A percentile compares a stretch with the other conserved stretches of the same genome.
These are phyloP conservation scores for Lichtheimia ornata DNA, from an alignment of 371 early-diverging fungal species.

Conservation along the genomic window DNA sequence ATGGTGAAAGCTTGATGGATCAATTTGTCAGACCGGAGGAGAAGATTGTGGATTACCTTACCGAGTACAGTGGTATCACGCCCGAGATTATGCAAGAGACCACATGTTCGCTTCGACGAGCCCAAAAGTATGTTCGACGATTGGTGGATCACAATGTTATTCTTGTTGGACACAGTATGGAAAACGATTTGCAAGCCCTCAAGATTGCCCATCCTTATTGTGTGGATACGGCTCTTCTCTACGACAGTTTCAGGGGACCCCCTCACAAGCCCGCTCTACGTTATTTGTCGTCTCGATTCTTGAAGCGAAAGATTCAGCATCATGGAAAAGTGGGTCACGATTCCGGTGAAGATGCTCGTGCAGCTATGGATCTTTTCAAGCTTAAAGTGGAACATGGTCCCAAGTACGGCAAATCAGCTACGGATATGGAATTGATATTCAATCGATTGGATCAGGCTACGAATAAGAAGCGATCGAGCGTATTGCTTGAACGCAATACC, in stretches of 20 bases:
- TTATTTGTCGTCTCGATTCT: conserved; percentile 54
- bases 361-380: conserved; percentile 72
- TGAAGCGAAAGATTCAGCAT: conserved; percentile 66
- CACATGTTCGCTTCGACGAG: conserved; percentile 56
- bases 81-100: conserved; percentile 53
- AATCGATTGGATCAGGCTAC: conserved; percentile 47
- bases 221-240: conserved; percentile 74
- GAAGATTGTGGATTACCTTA: conserved; percentile 73
- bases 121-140: conserved; percentile 57
- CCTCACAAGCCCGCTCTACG: conserved; percentile 63
- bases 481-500: conserved; percentile 41
- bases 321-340: conserved; percentile 66
- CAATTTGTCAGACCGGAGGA: conserved; percentile 69
- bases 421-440: conserved; percentile 51
- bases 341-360: conserved; percentile 75
- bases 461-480: conserved; percentile 38
- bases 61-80: conserved; percentile 74
- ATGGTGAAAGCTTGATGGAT: conserved; percentile 61
- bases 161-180: conserved; percentile 46
- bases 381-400: conserved; percentile 54
- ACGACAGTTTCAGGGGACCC: conserved; percentile 60
- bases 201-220: conserved; percentile 64
- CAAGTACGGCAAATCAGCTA: conserved; percentile 47
- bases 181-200: conserved; percentile 41
- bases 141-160: conserved; percentile 64